Conservation (phyloP, 2,329 filamentous ascomycete species). For the Colletotrichum australisinense region DNA sequence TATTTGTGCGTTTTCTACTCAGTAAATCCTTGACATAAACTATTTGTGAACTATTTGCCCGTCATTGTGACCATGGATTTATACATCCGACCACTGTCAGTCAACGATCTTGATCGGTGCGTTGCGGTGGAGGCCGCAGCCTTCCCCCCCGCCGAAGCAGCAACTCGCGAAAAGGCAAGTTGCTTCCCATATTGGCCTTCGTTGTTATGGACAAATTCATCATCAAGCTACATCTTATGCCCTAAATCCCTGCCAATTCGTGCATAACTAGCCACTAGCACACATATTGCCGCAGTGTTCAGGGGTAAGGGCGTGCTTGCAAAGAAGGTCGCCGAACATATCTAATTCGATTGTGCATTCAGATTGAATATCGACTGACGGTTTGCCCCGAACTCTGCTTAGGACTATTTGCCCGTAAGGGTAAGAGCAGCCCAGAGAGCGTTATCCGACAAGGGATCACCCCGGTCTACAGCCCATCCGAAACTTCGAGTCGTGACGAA, state of each 20-base stretch:
- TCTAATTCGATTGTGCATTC: not conserved
- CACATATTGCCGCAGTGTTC: no score
- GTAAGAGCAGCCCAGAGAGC: slow-evolving; percentile 7
- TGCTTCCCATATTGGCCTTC: not conserved
- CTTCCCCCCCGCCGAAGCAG: slow-evolving; percentile 44
- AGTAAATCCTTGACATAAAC: not conserved
- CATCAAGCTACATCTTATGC: no score
- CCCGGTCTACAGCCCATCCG: slow-evolving; percentile 22
- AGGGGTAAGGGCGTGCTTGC: not conserved
- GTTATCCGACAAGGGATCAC: not conserved
- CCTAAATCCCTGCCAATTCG: no score
- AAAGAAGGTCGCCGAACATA: not conserved
- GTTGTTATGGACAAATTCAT: not conserved
- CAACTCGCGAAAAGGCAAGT: slow-evolving; percentile 43
- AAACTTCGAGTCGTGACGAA: slow-evolving; percentile 20
- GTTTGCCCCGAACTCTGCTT: slow-evolving; percentile 43
- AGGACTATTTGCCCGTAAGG: slow-evolving; percentile 39
- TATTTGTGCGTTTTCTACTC: no score
- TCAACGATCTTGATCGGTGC: slow-evolving; percentile 41
- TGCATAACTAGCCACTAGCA: no score
- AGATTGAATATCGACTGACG: slow-evolving; percentile 45
- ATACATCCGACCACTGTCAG: slow-evolving; percentile 40
- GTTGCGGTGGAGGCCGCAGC: slow-evolving; percentile 41
- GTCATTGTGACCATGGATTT: slow-evolving; percentile 33
- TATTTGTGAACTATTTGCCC: not conserved